Conservation (phyloP, 257 asterid species). For the Nicotiana obtusifolia region DNA sequence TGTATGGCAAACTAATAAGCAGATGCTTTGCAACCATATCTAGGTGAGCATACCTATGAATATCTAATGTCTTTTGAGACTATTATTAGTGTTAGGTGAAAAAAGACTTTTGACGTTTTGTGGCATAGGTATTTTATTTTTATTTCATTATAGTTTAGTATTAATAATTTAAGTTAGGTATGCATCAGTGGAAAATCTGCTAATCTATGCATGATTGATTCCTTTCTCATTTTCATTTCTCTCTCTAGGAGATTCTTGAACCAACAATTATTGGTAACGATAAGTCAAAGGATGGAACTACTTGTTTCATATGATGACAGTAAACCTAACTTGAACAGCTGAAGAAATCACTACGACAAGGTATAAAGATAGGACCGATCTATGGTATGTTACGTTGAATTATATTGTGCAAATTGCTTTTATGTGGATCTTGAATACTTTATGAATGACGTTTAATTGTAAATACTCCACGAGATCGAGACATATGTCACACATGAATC, state of each 20-base stretch:
- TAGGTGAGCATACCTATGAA: neutral
- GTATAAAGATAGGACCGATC: neutral
- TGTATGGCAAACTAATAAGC: slow-evolving; percentile 18
- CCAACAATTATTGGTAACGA: too few species aligned
- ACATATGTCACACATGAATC: too few species aligned
- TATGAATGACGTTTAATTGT: too few species aligned
- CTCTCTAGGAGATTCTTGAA: too few species aligned
- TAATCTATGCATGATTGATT: too few species aligned
- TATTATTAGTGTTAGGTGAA: neutral
- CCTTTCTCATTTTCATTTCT: too few species aligned
- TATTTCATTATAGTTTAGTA: neutral
- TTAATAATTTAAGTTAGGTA: neutral
- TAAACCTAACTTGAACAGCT: too few species aligned
- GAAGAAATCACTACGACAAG: too few species aligned
- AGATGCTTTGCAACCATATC: too few species aligned
- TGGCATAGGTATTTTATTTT: neutral
- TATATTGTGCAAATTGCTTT: too few species aligned
- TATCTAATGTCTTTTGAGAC: neutral
- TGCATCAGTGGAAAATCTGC: neutral
- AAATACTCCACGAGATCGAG: too few species aligned
- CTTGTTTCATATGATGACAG: neutral
- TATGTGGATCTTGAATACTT: too few species aligned
- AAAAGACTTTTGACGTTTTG: neutral
- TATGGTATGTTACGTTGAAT: neutral
- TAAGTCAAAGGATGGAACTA: neutral